Percentiles rank a stretch among this genome's conserved stretches.
Conservation (phyloP, 139 green algal species). For the Chlorella sp. region DNA sequence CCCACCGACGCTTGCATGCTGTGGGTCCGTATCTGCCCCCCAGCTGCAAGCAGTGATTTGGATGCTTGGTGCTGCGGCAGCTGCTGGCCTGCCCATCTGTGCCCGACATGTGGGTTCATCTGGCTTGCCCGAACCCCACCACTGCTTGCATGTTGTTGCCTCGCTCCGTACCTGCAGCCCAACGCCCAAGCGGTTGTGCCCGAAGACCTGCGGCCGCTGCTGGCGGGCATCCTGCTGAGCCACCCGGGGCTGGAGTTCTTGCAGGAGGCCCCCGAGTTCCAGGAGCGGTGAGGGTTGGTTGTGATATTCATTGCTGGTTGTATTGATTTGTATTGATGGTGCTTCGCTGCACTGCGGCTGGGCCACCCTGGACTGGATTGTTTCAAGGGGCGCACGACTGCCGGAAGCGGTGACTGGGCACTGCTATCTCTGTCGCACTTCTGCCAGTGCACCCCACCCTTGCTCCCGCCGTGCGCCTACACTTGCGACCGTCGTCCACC, state of each 20-base stretch:
- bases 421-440: no score
- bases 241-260: slow-evolving; percentile 98
- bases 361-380: not conserved
- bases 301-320: no score
- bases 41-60: no score
- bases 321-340: no score
- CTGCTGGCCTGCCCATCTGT: no score
- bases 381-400: slow-evolving; percentile 86
- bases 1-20: not conserved
- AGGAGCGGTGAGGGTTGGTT: slow-evolving; percentile 71
- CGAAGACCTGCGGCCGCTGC: slow-evolving; percentile 83
- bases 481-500: no score
- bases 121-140: no score
- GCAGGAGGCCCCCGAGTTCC: slow-evolving; percentile 96
- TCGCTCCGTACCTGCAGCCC: not conserved
- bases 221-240: slow-evolving; percentile 85
- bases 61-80: no score
- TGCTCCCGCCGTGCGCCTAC: no score
- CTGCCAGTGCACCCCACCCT: no score
- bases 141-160: not conserved
- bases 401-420: slow-evolving; percentile 70
- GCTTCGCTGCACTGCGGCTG: no score
- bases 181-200: slow-evolving; percentile 47
- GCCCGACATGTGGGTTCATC: no score
- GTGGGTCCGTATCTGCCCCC: not conserved